These are phyloP conservation scores for Erythrophleum ivorense DNA, from an alignment of 331 rosid genomes.

Conservation along the genomic window DNA sequence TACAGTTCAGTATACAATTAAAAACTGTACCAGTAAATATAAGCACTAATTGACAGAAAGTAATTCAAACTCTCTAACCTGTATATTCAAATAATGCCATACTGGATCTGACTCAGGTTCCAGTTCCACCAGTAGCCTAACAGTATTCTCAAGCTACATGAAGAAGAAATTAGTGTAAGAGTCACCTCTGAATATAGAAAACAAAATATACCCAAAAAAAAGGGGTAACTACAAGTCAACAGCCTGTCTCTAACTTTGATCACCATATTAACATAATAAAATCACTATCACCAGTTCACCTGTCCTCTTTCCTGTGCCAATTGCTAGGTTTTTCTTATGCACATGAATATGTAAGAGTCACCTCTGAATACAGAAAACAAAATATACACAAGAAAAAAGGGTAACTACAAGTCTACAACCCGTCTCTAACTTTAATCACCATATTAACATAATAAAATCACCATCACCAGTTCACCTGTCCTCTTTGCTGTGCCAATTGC, in stretches of 20 bases:
- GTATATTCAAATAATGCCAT: constrained; percentile 93
- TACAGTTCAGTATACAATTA: constrained; percentile 25
- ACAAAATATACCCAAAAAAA: background rate
- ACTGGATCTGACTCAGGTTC: constrained; percentile 97
- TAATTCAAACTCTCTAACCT: constrained; percentile 57
- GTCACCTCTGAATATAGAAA: constrained; percentile 12
- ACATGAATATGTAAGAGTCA: constrained; percentile 11
- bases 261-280: constrained; percentile 12
- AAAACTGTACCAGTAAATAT: constrained; percentile 37
- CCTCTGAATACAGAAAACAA: background rate
- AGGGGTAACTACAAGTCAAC: background rate
- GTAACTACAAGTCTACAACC: background rate
- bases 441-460: constrained; percentile 12
- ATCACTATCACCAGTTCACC: constrained; percentile 14
- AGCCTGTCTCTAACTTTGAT: constrained; percentile 38
- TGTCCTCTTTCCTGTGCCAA: constrained; percentile 1
- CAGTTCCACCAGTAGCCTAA: constrained; percentile 90
- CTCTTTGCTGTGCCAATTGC: constrained; percentile 5
- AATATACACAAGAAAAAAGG: background rate
- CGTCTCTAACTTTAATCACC: constrained; percentile 34
- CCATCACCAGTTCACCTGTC: constrained; percentile 5
- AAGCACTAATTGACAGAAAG: constrained; percentile 21
- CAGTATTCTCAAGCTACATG: constrained; percentile 91
- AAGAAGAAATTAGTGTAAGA: constrained; percentile 39
- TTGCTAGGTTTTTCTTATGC: constrained; percentile 18